Evolutionary conservation across 805 yeast genomes (phyloP), one percentile per base, ranked within the genome.

Genomic region (Wickerhamia fluorescens): DNA sequence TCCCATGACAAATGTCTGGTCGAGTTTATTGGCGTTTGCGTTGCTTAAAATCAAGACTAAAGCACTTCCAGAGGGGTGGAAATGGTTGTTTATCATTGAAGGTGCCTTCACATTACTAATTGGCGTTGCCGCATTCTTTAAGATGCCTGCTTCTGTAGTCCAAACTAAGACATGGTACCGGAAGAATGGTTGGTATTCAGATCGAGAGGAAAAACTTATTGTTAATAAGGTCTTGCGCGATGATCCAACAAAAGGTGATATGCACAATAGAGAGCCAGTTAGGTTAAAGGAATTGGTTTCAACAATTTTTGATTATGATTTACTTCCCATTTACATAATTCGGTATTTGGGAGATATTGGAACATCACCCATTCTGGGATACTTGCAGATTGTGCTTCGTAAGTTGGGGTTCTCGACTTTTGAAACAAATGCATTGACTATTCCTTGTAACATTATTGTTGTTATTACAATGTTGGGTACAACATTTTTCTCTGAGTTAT

Each of bases 141-240:
- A 40, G 28, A 73, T 76, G 80, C 78, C 75, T 5, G 63, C 79
- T 1, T 64, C 72, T 3, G 71, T 69, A 2, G 68, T 68, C 12
- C 40, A 31, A 20, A 49, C 54, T n/a, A 49, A 35, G 19, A 27
- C 28, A 12, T 40, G 39, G 37, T 36, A 36, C 16, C 26, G 41
- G 15, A 42, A 42, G 6, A 46, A 49, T 12, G 54, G 54, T 14
- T 49, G 53, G 54, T 49, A 45, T 28, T 35, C 46, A 13, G 56
- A 47, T 5, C 25, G 56, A 20, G 56, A 52, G 22, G 56, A 45
- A 25, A 43, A 43, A 22, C 47, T 52, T 14, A 42, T 51, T n/a
- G 58, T 52, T 26, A 52, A 52, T 34, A 38, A 49, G 30, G 45
- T 52, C 6, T 39, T 52, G 31, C 34, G 58, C 27, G 56, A 52